Evolutionary conservation across 345 rosid species (phyloP).

Genomic region (Eucalyptus tenuipes): DNA sequence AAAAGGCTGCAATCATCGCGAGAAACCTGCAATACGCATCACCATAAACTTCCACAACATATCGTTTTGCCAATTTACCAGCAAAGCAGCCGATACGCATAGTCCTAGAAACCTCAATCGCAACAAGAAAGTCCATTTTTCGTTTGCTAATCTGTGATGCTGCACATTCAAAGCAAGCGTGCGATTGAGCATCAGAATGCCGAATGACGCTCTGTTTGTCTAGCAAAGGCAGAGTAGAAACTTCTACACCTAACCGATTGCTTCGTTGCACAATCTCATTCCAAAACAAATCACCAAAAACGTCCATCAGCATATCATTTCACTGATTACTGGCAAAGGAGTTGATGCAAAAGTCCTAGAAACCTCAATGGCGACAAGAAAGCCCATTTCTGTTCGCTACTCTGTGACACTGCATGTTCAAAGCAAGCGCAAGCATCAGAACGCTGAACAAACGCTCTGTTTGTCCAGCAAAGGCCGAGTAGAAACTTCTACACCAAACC

Average conservation of each 20-base stretch:
- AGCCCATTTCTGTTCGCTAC: neutral
- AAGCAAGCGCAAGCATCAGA: neutral
- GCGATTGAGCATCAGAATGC: neutral
- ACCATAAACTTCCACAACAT: neutral
- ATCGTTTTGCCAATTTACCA: neutral
- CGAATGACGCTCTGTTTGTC: neutral
- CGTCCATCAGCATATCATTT: neutral
- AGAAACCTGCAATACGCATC: neutral
- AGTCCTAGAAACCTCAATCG: neutral
- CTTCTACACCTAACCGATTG: neutral
- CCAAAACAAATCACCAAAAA: neutral
- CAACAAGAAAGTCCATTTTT: neutral
- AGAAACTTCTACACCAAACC: neutral
- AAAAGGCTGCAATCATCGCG: slow-evolving; percentile 53
- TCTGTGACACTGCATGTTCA: neutral
- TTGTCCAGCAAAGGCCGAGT: neutral
- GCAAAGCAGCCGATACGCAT: neutral
- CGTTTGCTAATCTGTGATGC: neutral
- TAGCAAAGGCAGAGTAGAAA: neutral
- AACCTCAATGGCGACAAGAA: neutral
- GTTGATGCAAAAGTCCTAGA: neutral
- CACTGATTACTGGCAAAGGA: neutral
- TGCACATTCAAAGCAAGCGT: neutral
- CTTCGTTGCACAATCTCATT: neutral
- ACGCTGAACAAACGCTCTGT: neutral